Base-by-base conservation (phyloP, 805 yeast genomes). In the Teunomyces kruisii region DNA sequence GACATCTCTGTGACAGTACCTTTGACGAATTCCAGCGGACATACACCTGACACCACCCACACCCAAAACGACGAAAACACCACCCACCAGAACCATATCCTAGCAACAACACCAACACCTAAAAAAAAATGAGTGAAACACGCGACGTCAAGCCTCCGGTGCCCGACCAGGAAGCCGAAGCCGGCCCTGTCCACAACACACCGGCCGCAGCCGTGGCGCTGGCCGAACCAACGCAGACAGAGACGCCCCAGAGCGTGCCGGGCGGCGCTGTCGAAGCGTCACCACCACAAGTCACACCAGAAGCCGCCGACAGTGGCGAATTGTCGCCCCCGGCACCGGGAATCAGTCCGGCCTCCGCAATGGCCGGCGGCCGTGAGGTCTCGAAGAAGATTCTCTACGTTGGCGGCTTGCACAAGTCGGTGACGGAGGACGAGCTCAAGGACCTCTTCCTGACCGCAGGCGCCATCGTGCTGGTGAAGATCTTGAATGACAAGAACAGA, bases 351-450 rank as follows among this genome's bases (percentile, higher is more conserved):
- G 91, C 91, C n/a, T 74, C 79, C 49, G 94, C 92, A 12, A 64
- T 78, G 15, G 81, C 82, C 44, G 96, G 96, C 43, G 96, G 96
- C 27, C 79, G 96, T 55, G 92, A 86, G 57, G 76, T 85, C 6
- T 83, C 90, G 29, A 78, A 80, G 46, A 83, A 79, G 45, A 84
- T 86, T 46, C 65, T 88, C 37, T 85, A 90, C 59, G 92, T 89
- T 36, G 92, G 95, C 38, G 83, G 84, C 9, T 67, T 89, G 43
- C 84, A 78, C 56, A 80, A 80, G 51, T 62, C 81, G 1, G 81
- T 87, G 33, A 68, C 81, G 16, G 96, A 87, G 52, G 85, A 80
- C 13, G 59, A 72, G 46, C 62, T 88, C 44, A 74, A 72, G 50
- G 88, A 81, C 27, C 67, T 84, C 41, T 85, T 89, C 58, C 74